A percentile compares a stretch with the other conserved stretches of the same genome.
phyloP scores from a whole-genome alignment of 1,284 basidiomycete species.

The Marasmius fiardii region DNA sequence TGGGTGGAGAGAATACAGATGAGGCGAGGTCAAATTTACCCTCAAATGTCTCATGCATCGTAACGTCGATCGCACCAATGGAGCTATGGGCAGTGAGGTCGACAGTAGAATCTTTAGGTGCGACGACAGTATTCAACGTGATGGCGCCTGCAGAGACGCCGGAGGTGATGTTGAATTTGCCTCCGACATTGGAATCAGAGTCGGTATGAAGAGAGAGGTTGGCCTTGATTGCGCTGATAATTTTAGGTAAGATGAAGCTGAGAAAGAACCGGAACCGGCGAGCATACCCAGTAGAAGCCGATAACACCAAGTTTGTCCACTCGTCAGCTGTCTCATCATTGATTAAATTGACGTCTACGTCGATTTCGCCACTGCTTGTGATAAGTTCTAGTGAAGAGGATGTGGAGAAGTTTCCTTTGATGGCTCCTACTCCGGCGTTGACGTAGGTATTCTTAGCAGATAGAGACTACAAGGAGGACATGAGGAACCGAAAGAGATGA shows the following conservation, averaged over 20 bases:
- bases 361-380: constrained; percentile 28
- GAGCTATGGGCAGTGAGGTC: constrained; percentile 28
- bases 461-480: constrained; percentile 28
- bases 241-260: constrained; percentile 25
- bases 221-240: constrained; percentile 26
- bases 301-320: constrained; percentile 23
- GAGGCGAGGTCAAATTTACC: constrained; percentile 29
- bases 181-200: constrained; percentile 18
- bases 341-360: constrained; percentile 29
- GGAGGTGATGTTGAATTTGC: constrained; percentile 32
- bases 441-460: constrained; percentile 26
- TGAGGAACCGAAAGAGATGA: not conserved
- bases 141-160: constrained; percentile 27
- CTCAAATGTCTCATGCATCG: constrained; percentile 39
- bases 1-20: not conserved
- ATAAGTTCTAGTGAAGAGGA: constrained; percentile 30
- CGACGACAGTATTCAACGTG: constrained; percentile 26
- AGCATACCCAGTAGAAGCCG: constrained; percentile 35
- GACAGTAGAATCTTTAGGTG: constrained; percentile 39
- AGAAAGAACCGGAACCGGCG: not conserved
- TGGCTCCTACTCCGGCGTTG: constrained; percentile 28
- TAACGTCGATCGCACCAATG: constrained; percentile 26
- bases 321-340: constrained; percentile 23
- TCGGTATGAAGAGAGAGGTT: constrained; percentile 25
- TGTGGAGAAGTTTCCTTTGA: constrained; percentile 39